phyloP scores from a whole-genome alignment of 108 stramenopile species.

The Skeletonema menzelii region DNA sequence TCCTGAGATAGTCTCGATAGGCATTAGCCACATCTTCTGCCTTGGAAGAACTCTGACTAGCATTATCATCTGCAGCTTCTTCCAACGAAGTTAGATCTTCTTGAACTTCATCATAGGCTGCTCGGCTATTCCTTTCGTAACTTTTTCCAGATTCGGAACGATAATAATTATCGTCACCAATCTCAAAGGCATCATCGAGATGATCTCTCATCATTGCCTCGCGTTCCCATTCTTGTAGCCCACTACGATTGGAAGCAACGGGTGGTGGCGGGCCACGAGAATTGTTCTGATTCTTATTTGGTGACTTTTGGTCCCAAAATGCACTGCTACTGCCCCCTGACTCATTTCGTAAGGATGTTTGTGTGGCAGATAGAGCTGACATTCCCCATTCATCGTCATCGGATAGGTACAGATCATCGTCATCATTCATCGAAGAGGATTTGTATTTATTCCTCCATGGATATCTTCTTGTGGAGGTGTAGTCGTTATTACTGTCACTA shows the following conservation, averaged over 20 bases:
- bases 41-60: background rate
- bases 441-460: background rate
- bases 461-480: background rate
- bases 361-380: conserved; percentile 17
- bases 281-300: background rate
- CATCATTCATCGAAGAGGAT: background rate
- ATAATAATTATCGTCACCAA: conserved; percentile 27
- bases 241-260: background rate
- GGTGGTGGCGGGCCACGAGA: background rate
- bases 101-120: conserved; percentile 22
- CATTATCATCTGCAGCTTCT: conserved; percentile 12
- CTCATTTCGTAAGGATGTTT: background rate
- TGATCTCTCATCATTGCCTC: conserved; percentile 23
- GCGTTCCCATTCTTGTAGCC: conserved; percentile 17
- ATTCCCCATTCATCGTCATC: conserved; percentile 38
- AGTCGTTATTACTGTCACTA: background rate
- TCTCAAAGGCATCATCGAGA: conserved; percentile 19
- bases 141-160: background rate
- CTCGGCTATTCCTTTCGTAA: background rate
- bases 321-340: background rate
- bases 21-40: conserved; percentile 37
- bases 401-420: conserved; percentile 25
- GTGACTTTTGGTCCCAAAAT: background rate
- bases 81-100: conserved; percentile 26
- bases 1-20: conserved; percentile 36